Base-by-base conservation (phyloP, 2,329 filamentous ascomycete genomes). In the Phialemoniopsis sp. region DNA sequence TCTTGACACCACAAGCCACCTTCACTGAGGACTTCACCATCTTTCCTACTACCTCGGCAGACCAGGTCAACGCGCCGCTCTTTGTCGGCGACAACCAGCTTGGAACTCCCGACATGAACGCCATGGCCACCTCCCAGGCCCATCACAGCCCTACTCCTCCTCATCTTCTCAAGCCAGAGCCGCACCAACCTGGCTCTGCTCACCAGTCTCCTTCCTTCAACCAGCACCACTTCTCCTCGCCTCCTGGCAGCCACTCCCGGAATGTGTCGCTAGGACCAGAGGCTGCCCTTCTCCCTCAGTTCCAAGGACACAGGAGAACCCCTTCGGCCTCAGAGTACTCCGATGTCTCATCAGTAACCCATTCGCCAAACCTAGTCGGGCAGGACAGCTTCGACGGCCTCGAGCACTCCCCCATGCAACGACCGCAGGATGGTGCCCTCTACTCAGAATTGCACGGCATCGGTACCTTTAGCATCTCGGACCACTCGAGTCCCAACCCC, bases 361-460 rank as follows among this genome's bases (percentile, higher is more conserved):
- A 54, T 21, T 96, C 91, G 14, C 91, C 91, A 4, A 89, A 88
- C 55, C 66, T 95, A 41, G 77, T 76, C 19, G 85, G 85, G 49
- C 76, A 85, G 44, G 90, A 96, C 53, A 79, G 70, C 46, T 94
- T 95, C 54, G 89, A 95, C 15, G 64, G 71, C n/a, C 71, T 76
- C 37, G 77, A 86, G 29, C 83, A 87, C 44, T 96, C 90, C 8
- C 91, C 91, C 2, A 78, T 93, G 62, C 77, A 95, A 45, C 74
- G 78, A 34, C 70, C 91, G 29, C 79, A 84, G 43, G 88, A 95
- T 54, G 71, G 77, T 3, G 67, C 77, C 3, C 70, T 93, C 13
- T 93, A 88, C 56, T 82, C 88, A 42, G 86, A 90, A 50, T 81
- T 89, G 13, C 71, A 90, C 48, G 82, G 80, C 8, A 85, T 96